Conservation (phyloP, 306 rosid genomes). For the Gastrolobium villosum region DNA sequence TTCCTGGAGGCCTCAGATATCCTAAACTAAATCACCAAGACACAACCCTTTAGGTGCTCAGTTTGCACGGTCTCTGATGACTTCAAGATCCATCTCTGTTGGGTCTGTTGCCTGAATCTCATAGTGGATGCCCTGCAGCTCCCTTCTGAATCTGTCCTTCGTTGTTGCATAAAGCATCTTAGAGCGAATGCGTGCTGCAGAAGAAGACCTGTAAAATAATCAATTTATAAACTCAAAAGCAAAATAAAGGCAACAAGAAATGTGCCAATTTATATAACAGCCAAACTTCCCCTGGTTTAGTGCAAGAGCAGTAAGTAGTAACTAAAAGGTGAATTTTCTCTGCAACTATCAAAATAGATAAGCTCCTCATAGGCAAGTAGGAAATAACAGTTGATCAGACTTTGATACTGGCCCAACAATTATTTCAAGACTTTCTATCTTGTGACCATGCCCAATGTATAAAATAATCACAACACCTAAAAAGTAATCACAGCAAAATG, state of each 20-base stretch:
- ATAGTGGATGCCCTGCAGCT: conserved; percentile 82
- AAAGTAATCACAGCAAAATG: conserved; percentile 2
- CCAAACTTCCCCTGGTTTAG: conserved; percentile 9
- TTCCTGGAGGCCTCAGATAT: conserved; percentile 50
- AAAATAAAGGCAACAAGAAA: not conserved
- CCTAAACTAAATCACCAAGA: conserved; percentile 48
- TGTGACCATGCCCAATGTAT: not conserved
- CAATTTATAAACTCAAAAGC: conserved; percentile 24
- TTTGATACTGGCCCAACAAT: not conserved
- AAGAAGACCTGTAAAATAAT: conserved; percentile 71
- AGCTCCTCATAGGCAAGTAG: conserved; percentile 9
- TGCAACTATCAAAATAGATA: not conserved
- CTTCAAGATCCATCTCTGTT: conserved; percentile 88
- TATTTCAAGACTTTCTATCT: conserved; percentile 29
- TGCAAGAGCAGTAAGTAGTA: conserved; percentile 22
- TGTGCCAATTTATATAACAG: conserved; percentile 12
- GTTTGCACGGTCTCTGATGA: conserved; percentile 74
- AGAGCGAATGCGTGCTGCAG: conserved; percentile 76
- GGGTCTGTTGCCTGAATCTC: conserved; percentile 93
- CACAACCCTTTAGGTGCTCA: conserved; percentile 54
- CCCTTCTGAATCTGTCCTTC: conserved; percentile 82
- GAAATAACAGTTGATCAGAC: not conserved
- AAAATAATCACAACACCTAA: conserved; percentile 7
- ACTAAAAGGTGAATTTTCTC: not conserved
- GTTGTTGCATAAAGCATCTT: conserved; percentile 92